Evolutionary conservation across 345 rosid species (phyloP), one percentile per base, ranked within the genome.

Genomic region (Acer campestre): DNA sequence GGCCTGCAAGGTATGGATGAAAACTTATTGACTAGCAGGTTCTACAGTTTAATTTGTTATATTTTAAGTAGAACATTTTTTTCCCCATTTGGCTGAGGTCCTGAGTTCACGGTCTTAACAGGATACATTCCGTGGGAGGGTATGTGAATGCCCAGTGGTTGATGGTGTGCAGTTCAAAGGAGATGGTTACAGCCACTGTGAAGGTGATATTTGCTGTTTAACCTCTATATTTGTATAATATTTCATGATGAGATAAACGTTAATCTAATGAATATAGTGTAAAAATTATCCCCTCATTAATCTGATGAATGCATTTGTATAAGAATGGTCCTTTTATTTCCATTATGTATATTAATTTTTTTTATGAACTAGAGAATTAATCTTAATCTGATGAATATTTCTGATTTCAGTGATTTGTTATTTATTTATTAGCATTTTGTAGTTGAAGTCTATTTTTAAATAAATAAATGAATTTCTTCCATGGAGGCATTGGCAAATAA

Each of bases 51-150:
- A 7, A 29, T 8, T 51, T 35, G 9, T 35, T 20, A 27, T 68
- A 29, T 67, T 70, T 55, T 18, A 20, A 4, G n/a, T 44, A 18
- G 27, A 62, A 20, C 25, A 1, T 12, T 53, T 23, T 20, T 59
- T 12, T 51, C n/a, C 29, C 7, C 12, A 49, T 35, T 61, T 62
- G 35, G 31, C 49, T 44, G 48, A 35, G 61, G 10, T 27, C 58
- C 22, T 25, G 48, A 66, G 64, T 75, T 64, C 38, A 67, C 67
- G n/a, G 62, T 74, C 55, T 63, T 7, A 14, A 71, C 85, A 96
- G 99, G 99, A 96, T 85, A 96, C 99, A 17, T 96, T 96, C 74
- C 97, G 99, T 71, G 99, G 99, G 73, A 90, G 89, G 77, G 95
- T 94, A 67, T 96, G 99, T 55, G 98, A 88, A 71, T 96, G 99